A percentile compares a stretch with the other conserved stretches of the same genome.
Evolutionary conservation across 306 rosid species (phyloP).

Genomic region (Cercis canadensis): DNA sequence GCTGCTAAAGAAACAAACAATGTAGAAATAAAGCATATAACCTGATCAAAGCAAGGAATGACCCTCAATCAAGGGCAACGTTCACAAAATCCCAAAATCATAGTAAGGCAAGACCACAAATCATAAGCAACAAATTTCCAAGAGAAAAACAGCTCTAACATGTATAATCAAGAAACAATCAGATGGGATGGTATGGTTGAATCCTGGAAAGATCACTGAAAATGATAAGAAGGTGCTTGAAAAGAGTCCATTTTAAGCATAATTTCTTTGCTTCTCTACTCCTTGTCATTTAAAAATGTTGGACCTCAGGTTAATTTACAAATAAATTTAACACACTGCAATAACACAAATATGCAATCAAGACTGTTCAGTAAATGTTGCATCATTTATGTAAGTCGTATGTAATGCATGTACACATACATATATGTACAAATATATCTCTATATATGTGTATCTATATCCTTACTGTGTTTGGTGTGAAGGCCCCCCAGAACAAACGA

Average conservation of each 20-base stretch:
- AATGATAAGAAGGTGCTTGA: background rate
- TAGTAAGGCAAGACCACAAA: slow-evolving; percentile 6
- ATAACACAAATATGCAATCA: slow-evolving; percentile 5
- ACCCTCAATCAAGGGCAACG: no score
- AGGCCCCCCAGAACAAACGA: slow-evolving; percentile 88
- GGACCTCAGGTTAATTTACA: slow-evolving; percentile 10
- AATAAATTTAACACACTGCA: slow-evolving; percentile 12
- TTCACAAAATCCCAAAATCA: background rate
- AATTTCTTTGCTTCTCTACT: background rate
- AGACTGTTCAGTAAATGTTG: slow-evolving; percentile 8
- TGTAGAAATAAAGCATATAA: background rate
- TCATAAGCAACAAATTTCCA: background rate
- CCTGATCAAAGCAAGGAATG: no score
- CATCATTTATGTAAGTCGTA: slow-evolving; percentile 17
- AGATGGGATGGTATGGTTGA: slow-evolving; percentile 6
- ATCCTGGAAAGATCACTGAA: background rate
- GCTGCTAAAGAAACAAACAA: background rate
- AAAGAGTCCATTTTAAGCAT: background rate
- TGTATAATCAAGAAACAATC: slow-evolving; percentile 5
- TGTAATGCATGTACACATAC: background rate
- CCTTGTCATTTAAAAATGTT: slow-evolving; percentile 9
- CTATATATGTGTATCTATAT: background rate
- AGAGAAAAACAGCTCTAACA: slow-evolving; percentile 10
- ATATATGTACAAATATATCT: slow-evolving; percentile 5
- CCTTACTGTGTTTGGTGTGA: slow-evolving; percentile 74